A percentile compares a stretch with the other conserved stretches of the same genome.
phyloP scores from a whole-genome alignment of 202 grass and related monocot species.

The Saccharum hybrid region DNA sequence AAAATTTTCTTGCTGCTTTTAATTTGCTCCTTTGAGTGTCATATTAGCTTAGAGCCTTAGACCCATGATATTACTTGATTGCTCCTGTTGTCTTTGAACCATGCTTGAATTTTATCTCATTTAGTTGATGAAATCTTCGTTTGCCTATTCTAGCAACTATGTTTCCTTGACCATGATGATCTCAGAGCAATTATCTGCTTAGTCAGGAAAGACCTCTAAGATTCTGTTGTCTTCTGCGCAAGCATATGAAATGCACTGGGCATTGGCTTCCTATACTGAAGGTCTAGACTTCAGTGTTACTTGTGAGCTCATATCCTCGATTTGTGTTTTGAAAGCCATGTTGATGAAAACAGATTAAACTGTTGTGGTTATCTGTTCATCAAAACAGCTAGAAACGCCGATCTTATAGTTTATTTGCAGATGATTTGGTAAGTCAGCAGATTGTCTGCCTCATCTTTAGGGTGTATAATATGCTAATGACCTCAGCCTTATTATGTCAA shows the following conservation, averaged over 20 bases:
- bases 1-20: not conserved
- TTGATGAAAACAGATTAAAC: not conserved
- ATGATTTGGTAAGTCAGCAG: not conserved
- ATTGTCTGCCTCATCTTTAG: not conserved
- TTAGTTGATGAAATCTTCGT: not conserved
- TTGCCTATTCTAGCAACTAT: not conserved
- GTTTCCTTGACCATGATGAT: slow-evolving; percentile 11
- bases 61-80: slow-evolving; percentile 8
- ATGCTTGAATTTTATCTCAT: slow-evolving; percentile 8
- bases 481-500: not conserved
- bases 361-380: not conserved
- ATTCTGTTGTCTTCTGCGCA: not conserved
- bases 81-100: not conserved
- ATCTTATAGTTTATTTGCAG: slow-evolving; percentile 22
- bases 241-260: not conserved
- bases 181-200: not conserved
- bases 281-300: not conserved
- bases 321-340: not conserved
- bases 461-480: not conserved
- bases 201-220: not conserved
- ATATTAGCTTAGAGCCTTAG: not conserved
- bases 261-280: not conserved
- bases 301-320: not conserved
- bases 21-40: not conserved
- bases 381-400: too few species aligned